Percentiles rank a stretch among this genome's conserved stretches.
These are phyloP conservation scores for Artomyces pyxidatus DNA, from an alignment of 768 basidiomycete genomes.

Conservation along the genomic window DNA sequence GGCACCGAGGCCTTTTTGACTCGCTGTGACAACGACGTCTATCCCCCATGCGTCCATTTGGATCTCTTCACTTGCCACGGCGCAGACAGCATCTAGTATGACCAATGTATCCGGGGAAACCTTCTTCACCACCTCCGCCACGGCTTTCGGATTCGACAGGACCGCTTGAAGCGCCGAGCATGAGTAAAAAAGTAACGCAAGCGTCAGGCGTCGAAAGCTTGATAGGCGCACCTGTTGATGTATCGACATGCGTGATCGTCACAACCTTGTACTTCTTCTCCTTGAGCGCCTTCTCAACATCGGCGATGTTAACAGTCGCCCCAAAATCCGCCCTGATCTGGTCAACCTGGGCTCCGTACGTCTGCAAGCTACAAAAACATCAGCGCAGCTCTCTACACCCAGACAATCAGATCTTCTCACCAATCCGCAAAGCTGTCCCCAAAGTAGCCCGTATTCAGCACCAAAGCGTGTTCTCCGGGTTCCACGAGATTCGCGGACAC, in stretches of 20 bases:
- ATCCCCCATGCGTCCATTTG: slow-evolving; percentile 89
- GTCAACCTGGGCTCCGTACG: slow-evolving; percentile 84
- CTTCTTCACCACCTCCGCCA: slow-evolving; percentile 62
- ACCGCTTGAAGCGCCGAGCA: slow-evolving; percentile 43
- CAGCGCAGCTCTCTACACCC: background rate
- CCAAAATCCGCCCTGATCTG: slow-evolving; percentile 82
- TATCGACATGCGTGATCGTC: slow-evolving; percentile 94
- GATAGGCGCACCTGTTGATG: slow-evolving; percentile 59
- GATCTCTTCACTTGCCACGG: slow-evolving; percentile 94
- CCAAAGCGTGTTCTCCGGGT: slow-evolving; percentile 67
- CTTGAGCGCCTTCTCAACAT: slow-evolving; percentile 62
- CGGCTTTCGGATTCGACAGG: slow-evolving; percentile 71
- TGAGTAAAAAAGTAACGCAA: background rate
- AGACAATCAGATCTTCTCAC: slow-evolving; percentile 32
- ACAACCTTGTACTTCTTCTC: slow-evolving; percentile 81
- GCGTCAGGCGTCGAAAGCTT: background rate
- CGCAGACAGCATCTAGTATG: slow-evolving; percentile 89
- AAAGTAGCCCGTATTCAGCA: slow-evolving; percentile 90
- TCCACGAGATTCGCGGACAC: slow-evolving; percentile 90
- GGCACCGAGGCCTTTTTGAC: slow-evolving; percentile 87
- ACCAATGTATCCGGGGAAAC: slow-evolving; percentile 86
- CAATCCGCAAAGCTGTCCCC: slow-evolving; percentile 87
- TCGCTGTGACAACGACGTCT: slow-evolving; percentile 80
- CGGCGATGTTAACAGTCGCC: slow-evolving; percentile 50
- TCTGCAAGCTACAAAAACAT: slow-evolving; percentile 47